Evolutionary conservation across 163 green algal genomes (phyloP), one percentile per base, ranked within the genome.

Genomic region (Prototheca stagnorum): DNA sequence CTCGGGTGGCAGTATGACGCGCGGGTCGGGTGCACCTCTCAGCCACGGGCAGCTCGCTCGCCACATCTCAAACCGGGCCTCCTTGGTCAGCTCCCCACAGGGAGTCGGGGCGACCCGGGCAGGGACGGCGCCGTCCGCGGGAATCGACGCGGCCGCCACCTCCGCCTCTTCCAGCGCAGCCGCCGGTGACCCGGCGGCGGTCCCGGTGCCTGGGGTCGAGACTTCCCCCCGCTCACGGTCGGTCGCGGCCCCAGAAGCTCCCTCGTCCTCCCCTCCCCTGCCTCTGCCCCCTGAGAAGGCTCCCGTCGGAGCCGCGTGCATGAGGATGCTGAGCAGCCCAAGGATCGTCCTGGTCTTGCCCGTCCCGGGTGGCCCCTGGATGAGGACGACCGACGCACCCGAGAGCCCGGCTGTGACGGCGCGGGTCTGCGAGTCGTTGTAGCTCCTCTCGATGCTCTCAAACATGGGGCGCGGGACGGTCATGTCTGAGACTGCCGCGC

Each of bases 321-420:
- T 79, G 21, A 96, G 64, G 37, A 93, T 78, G 27, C 61, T 78
- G 2, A 96, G 68, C 52, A 96, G 73, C 27, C 81, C 86, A 44
- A 93, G 56, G 47, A 96, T 92, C 39, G 85, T 93, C 44, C 74
- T 78, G 1, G 87, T 95, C 67, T 96, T 96, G 57, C 86, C 86
- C 9, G 86, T 96, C 36, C 86, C 86, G 28, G 85, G 23, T 3
- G 48, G 55, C 2, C 47, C 55, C 62, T 75, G 67, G 34, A 95
- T 91, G 23, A 93, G 66, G n/a, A 86, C 68, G 27, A 93, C 51
- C 9, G 75, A 70, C 3, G 63, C 70, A 35, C 72, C 72, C 40
- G 85, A 70, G 34, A 92, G 63, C 0, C 80, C 80, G 2, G 70
- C 63, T 11, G 56, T 70, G 35, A 94, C 44, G 3, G 79, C 79